Conservation (phyloP, 371 early-diverging fungal genomes). For the Mucor racemosus region DNA sequence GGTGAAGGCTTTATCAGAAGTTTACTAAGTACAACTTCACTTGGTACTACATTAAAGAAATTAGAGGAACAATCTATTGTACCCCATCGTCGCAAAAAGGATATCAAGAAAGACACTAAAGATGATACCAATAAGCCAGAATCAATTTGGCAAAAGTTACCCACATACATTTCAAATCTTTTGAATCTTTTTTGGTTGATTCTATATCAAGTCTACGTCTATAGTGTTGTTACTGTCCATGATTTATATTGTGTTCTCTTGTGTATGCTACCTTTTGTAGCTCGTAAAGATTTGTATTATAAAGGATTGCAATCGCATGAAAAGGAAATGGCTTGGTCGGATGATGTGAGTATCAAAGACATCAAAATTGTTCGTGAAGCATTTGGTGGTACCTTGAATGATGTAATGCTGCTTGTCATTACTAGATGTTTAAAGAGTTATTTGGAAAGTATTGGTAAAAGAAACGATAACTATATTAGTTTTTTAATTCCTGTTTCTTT, state of each 20-base stretch:
- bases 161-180: background rate
- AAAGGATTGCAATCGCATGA: conserved; percentile 30
- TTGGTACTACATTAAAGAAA: conserved; percentile 12
- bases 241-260: conserved; percentile 21
- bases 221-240: conserved; percentile 5
- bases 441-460: conserved; percentile 24
- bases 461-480: conserved; percentile 28
- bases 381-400: conserved; percentile 40
- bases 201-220: background rate
- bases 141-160: background rate
- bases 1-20: conserved; percentile 36
- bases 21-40: conserved; percentile 32
- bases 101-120: background rate
- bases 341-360: conserved; percentile 33
- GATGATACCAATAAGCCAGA: conserved; percentile 2
- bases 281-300: conserved; percentile 35
- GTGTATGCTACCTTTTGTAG: conserved; percentile 10
- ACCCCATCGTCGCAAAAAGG: conserved; percentile 9
- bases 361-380: conserved; percentile 32
- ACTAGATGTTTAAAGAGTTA: conserved; percentile 34
- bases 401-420: conserved; percentile 41
- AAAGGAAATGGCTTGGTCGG: conserved; percentile 47
- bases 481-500: conserved; percentile 43
- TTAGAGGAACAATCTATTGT: conserved; percentile 15
- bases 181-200: conserved; percentile 3